Evolutionary conservation across 176 grass and related monocot species (phyloP).

Genomic region (Eleusine indica): DNA sequence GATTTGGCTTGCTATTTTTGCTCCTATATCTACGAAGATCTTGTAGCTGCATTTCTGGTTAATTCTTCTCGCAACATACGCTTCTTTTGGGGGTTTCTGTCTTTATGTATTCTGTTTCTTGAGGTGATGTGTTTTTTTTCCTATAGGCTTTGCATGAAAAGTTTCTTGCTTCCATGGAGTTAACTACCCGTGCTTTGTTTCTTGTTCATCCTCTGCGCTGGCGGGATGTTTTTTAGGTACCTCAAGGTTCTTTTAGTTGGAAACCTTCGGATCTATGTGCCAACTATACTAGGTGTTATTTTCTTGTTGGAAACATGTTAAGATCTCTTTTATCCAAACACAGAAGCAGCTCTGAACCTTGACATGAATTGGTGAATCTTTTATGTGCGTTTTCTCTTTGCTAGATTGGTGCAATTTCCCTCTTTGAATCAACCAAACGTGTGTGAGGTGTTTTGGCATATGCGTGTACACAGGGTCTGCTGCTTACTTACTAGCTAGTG

Average conservation of each 20-base stretch:
- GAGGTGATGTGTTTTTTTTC: not conserved
- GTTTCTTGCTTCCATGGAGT: not conserved
- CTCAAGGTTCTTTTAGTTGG: not conserved
- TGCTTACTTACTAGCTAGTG: not conserved
- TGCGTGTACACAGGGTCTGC: not conserved
- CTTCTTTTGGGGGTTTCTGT: not conserved
- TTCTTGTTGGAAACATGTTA: not conserved
- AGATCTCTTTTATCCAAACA: not conserved
- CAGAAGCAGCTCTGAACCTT: not conserved
- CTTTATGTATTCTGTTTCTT: not conserved
- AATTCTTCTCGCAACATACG: not conserved
- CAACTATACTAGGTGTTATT: not conserved
- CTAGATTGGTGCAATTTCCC: not conserved
- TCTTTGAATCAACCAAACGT: not conserved
- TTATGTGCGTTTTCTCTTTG: not conserved
- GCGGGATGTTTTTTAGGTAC: not conserved
- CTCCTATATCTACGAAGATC: constrained; percentile 7
- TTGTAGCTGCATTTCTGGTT: not conserved
- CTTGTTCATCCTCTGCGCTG: not conserved
- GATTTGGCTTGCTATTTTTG: constrained; percentile 37
- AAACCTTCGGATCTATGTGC: constrained; percentile 3
- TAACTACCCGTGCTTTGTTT: not conserved
- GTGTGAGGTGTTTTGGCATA: no score
- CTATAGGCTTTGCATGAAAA: not conserved
- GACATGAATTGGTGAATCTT: not conserved